phyloP scores from a whole-genome alignment of 1,284 basidiomycete species.

The Vanrija sp. region DNA sequence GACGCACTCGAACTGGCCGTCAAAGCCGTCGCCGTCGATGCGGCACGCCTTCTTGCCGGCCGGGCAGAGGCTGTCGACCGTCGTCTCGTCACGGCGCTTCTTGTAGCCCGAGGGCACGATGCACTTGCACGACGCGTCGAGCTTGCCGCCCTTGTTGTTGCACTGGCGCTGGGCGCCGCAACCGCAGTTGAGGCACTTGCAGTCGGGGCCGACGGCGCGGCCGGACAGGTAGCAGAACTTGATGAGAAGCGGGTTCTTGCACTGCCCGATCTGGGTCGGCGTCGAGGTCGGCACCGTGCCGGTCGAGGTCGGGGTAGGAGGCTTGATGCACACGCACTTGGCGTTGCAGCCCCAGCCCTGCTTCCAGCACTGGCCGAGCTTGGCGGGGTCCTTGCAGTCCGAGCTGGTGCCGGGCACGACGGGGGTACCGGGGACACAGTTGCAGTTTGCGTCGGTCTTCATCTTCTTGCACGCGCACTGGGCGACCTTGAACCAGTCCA shows the following conservation, averaged over 20 bases:
- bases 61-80: constrained; percentile 3
- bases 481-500: background rate
- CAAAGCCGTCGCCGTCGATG: background rate
- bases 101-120: constrained; percentile 7
- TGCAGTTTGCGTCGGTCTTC: background rate
- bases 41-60: constrained; percentile 11
- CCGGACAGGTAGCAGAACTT: constrained; percentile 2
- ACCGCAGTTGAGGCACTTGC: constrained; percentile 11
- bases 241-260: constrained; percentile 10
- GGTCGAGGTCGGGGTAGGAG: background rate
- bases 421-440: background rate
- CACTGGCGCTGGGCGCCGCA: constrained; percentile 12
- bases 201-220: constrained; percentile 12
- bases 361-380: constrained; percentile 8
- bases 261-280: constrained; percentile 9
- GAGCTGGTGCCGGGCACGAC: constrained; percentile 1
- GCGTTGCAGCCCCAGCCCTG: constrained; percentile 5
- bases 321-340: constrained; percentile 6
- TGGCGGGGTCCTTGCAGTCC: constrained; percentile 1
- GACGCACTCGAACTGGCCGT: constrained; percentile 20
- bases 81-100: constrained; percentile 1
- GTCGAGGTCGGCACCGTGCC: background rate
- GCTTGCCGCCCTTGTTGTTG: constrained; percentile 7
- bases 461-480: background rate
- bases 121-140: constrained; percentile 15